Evolutionary conservation across 139 green algal species (phyloP), one percentile per base, ranked within the genome.

Genomic region (Micromonas pusilla): DNA sequence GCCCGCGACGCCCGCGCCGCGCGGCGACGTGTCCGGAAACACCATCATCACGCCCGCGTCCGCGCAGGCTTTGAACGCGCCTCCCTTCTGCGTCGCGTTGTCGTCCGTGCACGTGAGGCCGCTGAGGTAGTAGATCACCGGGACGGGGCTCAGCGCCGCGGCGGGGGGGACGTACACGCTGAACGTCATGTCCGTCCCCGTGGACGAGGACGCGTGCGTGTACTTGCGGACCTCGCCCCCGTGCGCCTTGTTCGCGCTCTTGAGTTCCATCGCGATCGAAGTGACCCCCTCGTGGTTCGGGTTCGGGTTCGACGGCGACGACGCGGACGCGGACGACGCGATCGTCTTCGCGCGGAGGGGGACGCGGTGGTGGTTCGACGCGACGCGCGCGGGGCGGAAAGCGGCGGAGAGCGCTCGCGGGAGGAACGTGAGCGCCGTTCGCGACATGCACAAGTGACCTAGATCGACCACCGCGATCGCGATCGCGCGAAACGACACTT

Each of bases 51-150:
- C 72, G 5, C 80, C 83, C 3, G 36, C 38, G 73, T 86, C 32
- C 6, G 19, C 23, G 60, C 31, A 72, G 34, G 82, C 32, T 36
- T 53, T 3, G 77, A 83, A 64, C 52, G 38, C 45, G 67, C 34
- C 4, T n/a, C 79, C 77, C 83, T 98, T 98, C 30, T 90, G 80
- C 25, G 90, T 93, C 75, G 96, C 90, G 78, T 97, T 97, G 31
- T 97, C 89, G 60, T 97, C 93, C 0, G 85, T 96, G 87, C 93
- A 98, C 0, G 94, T 98, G 0, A 98, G 89, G 1, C 94, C 94
- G 2, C 73, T 89, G 0, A 98, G 88, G 76, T 88, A 98, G 78
- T 92, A 94, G 5, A 97, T 62, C 28, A 97, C 85, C 62, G 91
- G 92, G 19, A 86, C 57, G 45, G 81, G 81, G 2, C 37, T 21